Evolutionary conservation across 164 flowering plant species (phyloP), one percentile per base, ranked within the genome.

Genomic region (Liriodendron chinense): DNA sequence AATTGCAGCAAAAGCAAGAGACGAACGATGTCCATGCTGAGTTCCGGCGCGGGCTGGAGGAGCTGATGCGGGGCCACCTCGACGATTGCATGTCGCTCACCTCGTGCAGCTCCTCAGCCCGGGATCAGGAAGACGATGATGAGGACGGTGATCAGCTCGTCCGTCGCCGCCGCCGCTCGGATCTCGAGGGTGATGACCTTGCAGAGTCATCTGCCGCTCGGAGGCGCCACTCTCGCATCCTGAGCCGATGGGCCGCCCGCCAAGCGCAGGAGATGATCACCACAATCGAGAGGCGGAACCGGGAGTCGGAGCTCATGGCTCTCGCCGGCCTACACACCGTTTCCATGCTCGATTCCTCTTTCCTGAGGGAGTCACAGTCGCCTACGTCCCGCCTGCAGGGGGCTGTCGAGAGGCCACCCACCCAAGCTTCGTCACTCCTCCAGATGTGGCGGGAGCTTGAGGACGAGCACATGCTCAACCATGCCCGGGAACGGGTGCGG

Each of bases 391-490:
- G 90, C 79, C 75, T 87, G 75, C 97, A 88, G 78, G 93, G 94
- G 24, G 80, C 87, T 68, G 90, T 84, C 18, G 98, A 96, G 83
- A 87, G 92, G 84, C 93, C 97, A 0, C 86, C 82, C 72, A 87
- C 97, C 13, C 93, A 82, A 76, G 93, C 98, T 5, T 94, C 98
- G 13, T 79, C 97, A 9, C 89, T 96, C 53, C 75, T 93, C 81
- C 98, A 93, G 78, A 94, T 94, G 99, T 96, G 99, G 99, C 77
- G 99, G 78, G 99, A 94, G 84, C 82, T 96, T 85, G 99, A 96
- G 85, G 99, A 93, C 75, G 98, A 92, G 70, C 98, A 96, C 26
- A 68, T 85, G 74, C 78, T 94, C 74, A 89, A 77, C 72, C 89
- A 85, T 77, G 91, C 97, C 7, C 89, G 93, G 10, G 97, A 79